phyloP scores from a whole-genome alignment of 148 eudicot genomes.

The Rhododendron mucronatum region DNA sequence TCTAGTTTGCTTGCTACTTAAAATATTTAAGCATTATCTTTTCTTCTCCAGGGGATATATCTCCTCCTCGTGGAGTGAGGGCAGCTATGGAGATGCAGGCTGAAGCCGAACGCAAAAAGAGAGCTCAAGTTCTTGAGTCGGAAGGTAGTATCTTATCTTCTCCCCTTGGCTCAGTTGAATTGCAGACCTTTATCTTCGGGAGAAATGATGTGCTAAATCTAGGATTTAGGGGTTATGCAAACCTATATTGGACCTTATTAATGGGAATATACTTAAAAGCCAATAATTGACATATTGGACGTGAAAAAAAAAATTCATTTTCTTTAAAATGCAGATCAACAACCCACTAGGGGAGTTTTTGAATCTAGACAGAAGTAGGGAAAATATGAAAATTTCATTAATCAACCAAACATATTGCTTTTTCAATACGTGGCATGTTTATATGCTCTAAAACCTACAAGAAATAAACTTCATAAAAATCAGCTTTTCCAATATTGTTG shows the following conservation, averaged over 20 bases:
- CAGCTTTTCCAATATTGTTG: neutral
- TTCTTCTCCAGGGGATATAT: constrained; percentile 72
- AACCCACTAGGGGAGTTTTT: neutral
- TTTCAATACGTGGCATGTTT: neutral
- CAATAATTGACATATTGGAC: neutral
- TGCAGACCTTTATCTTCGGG: neutral
- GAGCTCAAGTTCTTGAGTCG: constrained; percentile 89
- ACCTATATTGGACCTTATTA: neutral
- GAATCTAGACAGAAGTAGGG: neutral
- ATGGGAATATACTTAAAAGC: neutral
- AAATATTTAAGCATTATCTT: neutral
- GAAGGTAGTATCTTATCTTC: constrained; percentile 54
- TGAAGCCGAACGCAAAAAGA: constrained; percentile 93
- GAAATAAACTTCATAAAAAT: neutral
- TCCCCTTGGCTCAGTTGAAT: neutral
- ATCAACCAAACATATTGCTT: neutral
- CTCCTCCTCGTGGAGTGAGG: constrained; percentile 81
- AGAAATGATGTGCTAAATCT: neutral
- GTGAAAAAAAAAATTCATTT: neutral
- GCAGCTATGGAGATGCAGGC: constrained; percentile 99
- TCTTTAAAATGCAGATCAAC: neutral
- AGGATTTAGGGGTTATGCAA: neutral
- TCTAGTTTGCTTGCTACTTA: neutral
- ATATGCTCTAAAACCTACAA: neutral
- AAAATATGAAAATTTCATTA: neutral